Evolutionary conservation across 2,329 filamentous ascomycete genomes (phyloP), one percentile per base, ranked within the genome.

Genomic region (Sphaerostilbella broomeana): DNA sequence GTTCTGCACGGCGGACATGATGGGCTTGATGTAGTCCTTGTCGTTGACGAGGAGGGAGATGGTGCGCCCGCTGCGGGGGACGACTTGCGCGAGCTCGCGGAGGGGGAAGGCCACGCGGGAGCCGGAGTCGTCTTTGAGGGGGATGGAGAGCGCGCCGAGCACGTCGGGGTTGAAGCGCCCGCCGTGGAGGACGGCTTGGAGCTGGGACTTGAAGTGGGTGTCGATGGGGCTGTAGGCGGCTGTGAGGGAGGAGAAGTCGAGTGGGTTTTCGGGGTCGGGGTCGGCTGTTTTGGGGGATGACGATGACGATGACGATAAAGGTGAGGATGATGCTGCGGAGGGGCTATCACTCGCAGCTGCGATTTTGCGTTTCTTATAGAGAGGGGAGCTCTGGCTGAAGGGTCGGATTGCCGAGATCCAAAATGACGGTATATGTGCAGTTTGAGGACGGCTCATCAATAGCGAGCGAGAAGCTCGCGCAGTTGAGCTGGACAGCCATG

Each of bases 1-100:
- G 20, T 57, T 51, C 59, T 76, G 72, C 35, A 77, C 63, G 21
- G 73, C 73, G 51, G 64, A 68, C 65, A 75, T 69, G 60, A 77
- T 69, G 49, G 70, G 64, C 62, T 73, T 72, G 49, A 76, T 57
- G 52, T 68, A 70, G 6, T 47, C 56, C 35, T 56, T 57, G 38
- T 68, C 64, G 52, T 67, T 59, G 40, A 65, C 59, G 32, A 68
- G 59, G 9, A 68, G 61, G 6, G 62, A 64, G 26, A 68, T 57
- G 20, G 59, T 57, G 38, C 65, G 60, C 2, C 62, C 63, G 5
- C 56, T 54, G 39, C 64, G 68, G 38, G 72, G 70, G 16, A 75
- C 67, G 5, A 77, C 62, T 54, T 73, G 67, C 18, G 72, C 73
- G 21, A 77, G 65, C 56, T 77, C 73, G 39, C 65, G 64, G n/a